A percentile compares a stretch with the other conserved stretches of the same genome.
Conservation (phyloP, 1,284 basidiomycete genomes). For the Volvariella volvacea region DNA sequence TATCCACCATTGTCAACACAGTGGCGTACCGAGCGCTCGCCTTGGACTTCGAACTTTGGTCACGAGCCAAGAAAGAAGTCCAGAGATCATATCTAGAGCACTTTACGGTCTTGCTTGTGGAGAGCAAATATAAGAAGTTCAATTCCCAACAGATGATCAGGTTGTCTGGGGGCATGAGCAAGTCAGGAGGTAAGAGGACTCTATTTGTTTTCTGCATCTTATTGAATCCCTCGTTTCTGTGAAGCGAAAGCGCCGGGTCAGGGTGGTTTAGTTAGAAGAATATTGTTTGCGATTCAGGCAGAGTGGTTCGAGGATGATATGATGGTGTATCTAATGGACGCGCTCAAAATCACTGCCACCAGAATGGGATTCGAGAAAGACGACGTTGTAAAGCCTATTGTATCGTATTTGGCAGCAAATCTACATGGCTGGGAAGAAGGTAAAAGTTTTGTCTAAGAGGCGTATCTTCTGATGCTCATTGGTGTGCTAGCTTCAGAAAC, state of each 20-base stretch:
- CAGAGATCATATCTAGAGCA: constrained; percentile 77
- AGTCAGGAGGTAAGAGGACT: too few relatives aligned
- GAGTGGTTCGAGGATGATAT: constrained; percentile 62
- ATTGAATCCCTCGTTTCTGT: too few relatives aligned
- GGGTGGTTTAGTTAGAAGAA: constrained; percentile 58
- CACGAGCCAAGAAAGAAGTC: constrained; percentile 59
- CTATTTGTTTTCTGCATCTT: too few relatives aligned
- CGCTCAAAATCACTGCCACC: constrained; percentile 44
- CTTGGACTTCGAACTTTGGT: constrained; percentile 90
- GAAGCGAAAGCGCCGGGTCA: too few relatives aligned
- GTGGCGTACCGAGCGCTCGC: constrained; percentile 80
- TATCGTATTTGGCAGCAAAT: constrained; percentile 81
- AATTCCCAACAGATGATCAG: constrained; percentile 69
- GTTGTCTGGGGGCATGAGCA: constrained; percentile 20
- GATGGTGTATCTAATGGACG: constrained; percentile 49
- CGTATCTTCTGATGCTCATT: too few relatives aligned
- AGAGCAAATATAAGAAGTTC: constrained; percentile 69
- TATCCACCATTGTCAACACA: constrained; percentile 77
- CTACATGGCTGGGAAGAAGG: constrained; percentile 50
- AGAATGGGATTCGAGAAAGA: constrained; percentile 63
- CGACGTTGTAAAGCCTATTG: constrained; percentile 75
- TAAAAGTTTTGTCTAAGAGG: too few relatives aligned
- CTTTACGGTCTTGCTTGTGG: constrained; percentile 66
- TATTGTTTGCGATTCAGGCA: constrained; percentile 78
- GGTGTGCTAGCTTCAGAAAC: background rate